Evolutionary conservation across 164 flowering plant species (phyloP), one percentile per base, ranked within the genome.

Genomic region (Protea cynaroides): DNA sequence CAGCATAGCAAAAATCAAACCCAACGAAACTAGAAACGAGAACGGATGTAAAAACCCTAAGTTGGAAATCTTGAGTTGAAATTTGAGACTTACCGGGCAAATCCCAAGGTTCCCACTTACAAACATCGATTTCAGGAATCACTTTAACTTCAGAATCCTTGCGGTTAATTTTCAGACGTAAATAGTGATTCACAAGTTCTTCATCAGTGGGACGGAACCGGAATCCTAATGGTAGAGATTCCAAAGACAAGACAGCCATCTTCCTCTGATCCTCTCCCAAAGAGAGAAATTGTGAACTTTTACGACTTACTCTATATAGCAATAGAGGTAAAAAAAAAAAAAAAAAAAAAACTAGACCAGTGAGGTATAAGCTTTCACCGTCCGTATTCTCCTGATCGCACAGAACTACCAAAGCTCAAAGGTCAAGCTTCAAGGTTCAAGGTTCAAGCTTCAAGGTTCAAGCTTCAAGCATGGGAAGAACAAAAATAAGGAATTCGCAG

Each of bases 121-220:
- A 84, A 58, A 84, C 75, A 67, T 81, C 82, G 43, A 84, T 43
- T 24, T 83, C 86, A 3, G 71, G 76, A 52, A 84, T 83, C 19
- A 74, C 75, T 10, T 56, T 6, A 37, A 83, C 85, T 0, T 69
- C 72, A 4, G 64, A 50, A 9, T 75, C 59, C 7, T 59, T 37
- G 36, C 88, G 85, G 43, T 72, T 79, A 68, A 80, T 82, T 73
- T 86, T 86, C 18, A 34, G 44, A 11, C 87, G 64, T 56, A 86
- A 68, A 56, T 83, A 86, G 67, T 67, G 73, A 50, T 65, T 67
- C 1, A 89, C 66, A 37, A 89, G 79, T 65, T 85, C 92, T 59
- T 75, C 78, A 55, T 89, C 92, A 21, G 86, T 85, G 0, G 85
- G 96, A 1, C 81, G 71, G 70, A 89, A 89, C 64, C 92, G 60